Evolutionary conservation across 805 yeast species (phyloP), one percentile per base, ranked within the genome.

Genomic region (Yamadazyma kitorensis): DNA sequence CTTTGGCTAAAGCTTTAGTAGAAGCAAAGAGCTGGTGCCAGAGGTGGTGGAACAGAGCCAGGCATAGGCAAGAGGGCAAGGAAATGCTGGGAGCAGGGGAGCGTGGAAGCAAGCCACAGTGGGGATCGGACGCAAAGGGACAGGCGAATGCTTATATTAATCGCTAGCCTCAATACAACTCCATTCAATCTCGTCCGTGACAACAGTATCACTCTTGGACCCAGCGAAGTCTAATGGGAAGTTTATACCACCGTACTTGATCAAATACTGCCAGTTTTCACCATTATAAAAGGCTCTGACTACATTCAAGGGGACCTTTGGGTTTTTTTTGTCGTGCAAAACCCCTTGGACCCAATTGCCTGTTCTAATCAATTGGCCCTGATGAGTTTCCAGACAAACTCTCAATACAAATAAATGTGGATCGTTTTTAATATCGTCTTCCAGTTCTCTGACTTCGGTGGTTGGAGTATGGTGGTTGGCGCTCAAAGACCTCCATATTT

Each of bases 271-370:
- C 63, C 65, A 59, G 17, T 31, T n/a, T 5, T 17, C 18, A 0
- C 41, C 45, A 30, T 54, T 46, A 22, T 24, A 40, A 31, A 31
- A 48, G 6, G 49, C 43, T 24, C 69, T 46, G 20, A 53, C 37
- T 9, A 61, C 61, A 32, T 60, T 55, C 12, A 61, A 28, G 2
- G 64, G 64, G 16, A 35, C 36, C 10, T 38, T 30, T 10, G 24
- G 31, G 17, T 44, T 39, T 5, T 39, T 46, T 22, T 44, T 44
- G 36, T 62, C 55, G 40, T 47, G 65, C 3, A 72, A 37, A 1
- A 77, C 39, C 0, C 78, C 82, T 49, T 75, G 79, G 3, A 59
- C 48, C 78, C 79, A 76, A 27, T 64, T 62, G 4, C 79, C 82
- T 10, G 74, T 51, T 21, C 59, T 49, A 5, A 76, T 59, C n/a